Evolutionary conservation across 73 alveolate genomes (phyloP).

Genomic region (Paramecium bursaria): DNA sequence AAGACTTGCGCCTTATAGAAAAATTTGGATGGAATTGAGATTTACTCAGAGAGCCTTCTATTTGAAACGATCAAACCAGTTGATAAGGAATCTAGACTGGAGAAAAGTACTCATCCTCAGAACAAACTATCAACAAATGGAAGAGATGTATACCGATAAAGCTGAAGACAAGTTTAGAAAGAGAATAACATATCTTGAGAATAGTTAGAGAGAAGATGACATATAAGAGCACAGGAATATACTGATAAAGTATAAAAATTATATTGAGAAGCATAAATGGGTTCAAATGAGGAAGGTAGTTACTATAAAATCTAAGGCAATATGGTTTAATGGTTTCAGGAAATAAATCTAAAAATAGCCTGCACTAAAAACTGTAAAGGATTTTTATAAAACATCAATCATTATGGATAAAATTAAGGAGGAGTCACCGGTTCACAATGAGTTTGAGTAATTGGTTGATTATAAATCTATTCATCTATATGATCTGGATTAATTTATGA

Average conservation of each 20-base stretch:
- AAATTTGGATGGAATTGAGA: constrained; percentile 7
- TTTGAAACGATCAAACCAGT: not conserved
- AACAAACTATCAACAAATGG: not conserved
- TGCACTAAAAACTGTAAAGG: not conserved
- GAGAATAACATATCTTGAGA: not conserved
- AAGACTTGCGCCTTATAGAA: constrained; percentile 5
- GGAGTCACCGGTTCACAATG: constrained; percentile 18
- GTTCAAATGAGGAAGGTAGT: constrained; percentile 9
- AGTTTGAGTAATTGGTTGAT: constrained; percentile 2
- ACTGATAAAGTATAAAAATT: not conserved
- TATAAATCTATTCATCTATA: too few relatives aligned
- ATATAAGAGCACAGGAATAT: not conserved
- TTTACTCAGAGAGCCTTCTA: constrained; percentile 2
- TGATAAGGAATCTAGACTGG: constrained; percentile 45
- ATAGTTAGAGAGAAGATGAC: not conserved
- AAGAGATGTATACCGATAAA: not conserved
- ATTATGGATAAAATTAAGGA: not conserved
- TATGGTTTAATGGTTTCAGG: constrained; percentile 30
- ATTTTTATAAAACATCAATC: constrained; percentile 2
- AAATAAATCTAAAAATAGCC: not conserved
- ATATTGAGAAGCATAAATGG: constrained; percentile 36
- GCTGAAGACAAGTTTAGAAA: constrained; percentile 25
- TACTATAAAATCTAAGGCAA: not conserved
- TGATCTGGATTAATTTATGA: too few relatives aligned
- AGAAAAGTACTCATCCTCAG: constrained; percentile 6